phyloP scores from a whole-genome alignment of 225 moss, liverwort and hornwort species.

The Physcomitrium patens region DNA sequence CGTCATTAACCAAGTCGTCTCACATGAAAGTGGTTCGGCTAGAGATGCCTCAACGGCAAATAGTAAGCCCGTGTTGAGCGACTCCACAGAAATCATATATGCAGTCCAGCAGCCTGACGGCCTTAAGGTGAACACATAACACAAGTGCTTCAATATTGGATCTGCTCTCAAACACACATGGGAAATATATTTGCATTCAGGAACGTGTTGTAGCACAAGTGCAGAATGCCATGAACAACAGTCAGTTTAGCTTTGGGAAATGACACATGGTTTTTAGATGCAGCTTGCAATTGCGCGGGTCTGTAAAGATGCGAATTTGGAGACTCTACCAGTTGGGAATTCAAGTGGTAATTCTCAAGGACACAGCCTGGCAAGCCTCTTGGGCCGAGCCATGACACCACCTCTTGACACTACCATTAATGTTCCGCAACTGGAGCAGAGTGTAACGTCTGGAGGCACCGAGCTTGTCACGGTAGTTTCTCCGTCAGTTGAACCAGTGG shows the following conservation, averaged over 20 bases:
- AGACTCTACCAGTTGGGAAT: conserved; percentile 32
- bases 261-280: conserved; percentile 35
- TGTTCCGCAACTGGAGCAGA: conserved; percentile 23
- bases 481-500: neutral
- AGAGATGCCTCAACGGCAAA: conserved; percentile 38
- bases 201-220: neutral
- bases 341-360: conserved; percentile 30
- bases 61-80: conserved; percentile 42
- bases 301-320: conserved; percentile 34
- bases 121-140: conserved; percentile 45
- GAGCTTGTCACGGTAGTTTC: neutral
- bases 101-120: conserved; percentile 71
- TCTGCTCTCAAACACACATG: neutral
- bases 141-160: neutral
- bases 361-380: conserved; percentile 44
- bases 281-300: conserved; percentile 72
- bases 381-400: conserved; percentile 44
- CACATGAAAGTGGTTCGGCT: conserved; percentile 43
- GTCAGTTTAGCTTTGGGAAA: neutral
- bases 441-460: neutral
- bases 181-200: neutral
- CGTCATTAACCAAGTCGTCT: conserved; percentile 62
- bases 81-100: conserved; percentile 53
- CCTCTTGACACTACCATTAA: conserved; percentile 27
- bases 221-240: neutral